Conservation (phyloP, 192 early-diverging fungal genomes). For the Coemansia sp. region DNA sequence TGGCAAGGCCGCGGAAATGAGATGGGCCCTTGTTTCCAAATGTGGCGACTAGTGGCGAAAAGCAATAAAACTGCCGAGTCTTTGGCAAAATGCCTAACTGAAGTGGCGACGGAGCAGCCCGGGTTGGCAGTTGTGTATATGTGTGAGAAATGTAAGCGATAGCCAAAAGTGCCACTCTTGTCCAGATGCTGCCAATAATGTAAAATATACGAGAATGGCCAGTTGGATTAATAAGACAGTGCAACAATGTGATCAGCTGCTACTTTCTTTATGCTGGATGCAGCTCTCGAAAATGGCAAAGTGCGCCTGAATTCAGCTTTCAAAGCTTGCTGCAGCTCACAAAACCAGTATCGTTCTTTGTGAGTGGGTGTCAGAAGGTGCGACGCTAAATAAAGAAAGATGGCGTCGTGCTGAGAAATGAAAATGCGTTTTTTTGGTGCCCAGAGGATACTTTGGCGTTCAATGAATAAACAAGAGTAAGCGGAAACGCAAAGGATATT, state of each 20-base stretch:
- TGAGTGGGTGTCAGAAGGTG: too few species aligned
- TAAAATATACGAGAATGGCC: slow-evolving; percentile 18
- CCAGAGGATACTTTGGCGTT: too few species aligned
- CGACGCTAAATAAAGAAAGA: slow-evolving; percentile 9
- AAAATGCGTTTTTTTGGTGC: background rate
- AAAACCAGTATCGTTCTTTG: too few species aligned
- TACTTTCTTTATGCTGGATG: slow-evolving; percentile 16
- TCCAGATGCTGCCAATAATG: background rate
- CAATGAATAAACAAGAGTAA: background rate
- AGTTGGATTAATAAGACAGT: slow-evolving; percentile 19
- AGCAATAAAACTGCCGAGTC: background rate
- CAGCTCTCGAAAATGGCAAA: slow-evolving; percentile 7
- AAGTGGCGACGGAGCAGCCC: slow-evolving; percentile 1
- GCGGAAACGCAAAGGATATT: slow-evolving; percentile 1
- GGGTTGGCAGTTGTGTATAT: background rate
- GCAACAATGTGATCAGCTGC: slow-evolving; percentile 26
- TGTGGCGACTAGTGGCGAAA: slow-evolving; percentile 2
- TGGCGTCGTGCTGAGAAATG: slow-evolving; percentile 9
- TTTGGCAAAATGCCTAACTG: background rate
- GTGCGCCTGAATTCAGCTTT: too few species aligned
- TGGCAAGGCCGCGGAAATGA: background rate
- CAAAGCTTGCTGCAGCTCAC: too few species aligned
- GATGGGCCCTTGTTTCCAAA: slow-evolving; percentile 18
- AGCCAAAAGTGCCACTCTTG: slow-evolving; percentile 13
- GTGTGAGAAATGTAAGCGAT: slow-evolving; percentile 8